Percentiles rank a stretch among this genome's conserved stretches.
Conservation (phyloP, 805 yeast species). For the Metschnikowia santaceciliae region DNA sequence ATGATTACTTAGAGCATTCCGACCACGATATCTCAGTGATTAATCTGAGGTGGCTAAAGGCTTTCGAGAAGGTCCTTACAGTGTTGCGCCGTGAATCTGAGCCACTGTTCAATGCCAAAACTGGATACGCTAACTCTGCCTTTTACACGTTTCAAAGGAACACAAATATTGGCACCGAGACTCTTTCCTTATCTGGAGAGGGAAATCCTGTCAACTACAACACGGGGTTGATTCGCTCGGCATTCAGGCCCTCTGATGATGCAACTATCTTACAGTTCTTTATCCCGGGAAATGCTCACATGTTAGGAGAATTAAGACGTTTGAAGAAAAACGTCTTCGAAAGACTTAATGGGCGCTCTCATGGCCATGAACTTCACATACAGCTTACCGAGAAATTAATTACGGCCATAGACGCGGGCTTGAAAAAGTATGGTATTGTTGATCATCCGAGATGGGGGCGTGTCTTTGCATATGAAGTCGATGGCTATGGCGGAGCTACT, state of each 20-base stretch:
- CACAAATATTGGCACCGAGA: conserved; percentile 76
- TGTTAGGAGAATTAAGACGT: conserved; percentile 57
- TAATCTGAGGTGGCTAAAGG: conserved; percentile 52
- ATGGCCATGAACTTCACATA: conserved; percentile 7
- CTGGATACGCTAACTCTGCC: conserved; percentile 47
- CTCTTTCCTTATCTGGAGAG: conserved; percentile 69
- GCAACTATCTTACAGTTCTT: conserved; percentile 76
- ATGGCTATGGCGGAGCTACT: conserved; percentile 71
- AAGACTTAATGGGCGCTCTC: conserved; percentile 12
- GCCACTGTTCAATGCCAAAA: conserved; percentile 52
- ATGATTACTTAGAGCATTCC: conserved; percentile 61
- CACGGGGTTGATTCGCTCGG: conserved; percentile 73
- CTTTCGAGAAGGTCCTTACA: conserved; percentile 47
- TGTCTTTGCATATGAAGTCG: conserved; percentile 86
- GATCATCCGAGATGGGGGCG: conserved; percentile 66
- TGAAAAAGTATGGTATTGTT: conserved; percentile 60
- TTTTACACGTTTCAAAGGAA: conserved; percentile 68
- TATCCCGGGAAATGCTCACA: conserved; percentile 81
- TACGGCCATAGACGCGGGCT: conserved; percentile 46
- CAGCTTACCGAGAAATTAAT: conserved; percentile 35
- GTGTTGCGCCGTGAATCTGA: conserved; percentile 57
- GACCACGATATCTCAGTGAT: conserved; percentile 45
- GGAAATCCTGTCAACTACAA: conserved; percentile 79
- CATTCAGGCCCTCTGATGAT: conserved; percentile 87
- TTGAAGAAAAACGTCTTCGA: conserved; percentile 23